These are phyloP conservation scores for Baorangia bicolor DNA, from an alignment of 768 basidiomycete genomes.

Conservation along the genomic window DNA sequence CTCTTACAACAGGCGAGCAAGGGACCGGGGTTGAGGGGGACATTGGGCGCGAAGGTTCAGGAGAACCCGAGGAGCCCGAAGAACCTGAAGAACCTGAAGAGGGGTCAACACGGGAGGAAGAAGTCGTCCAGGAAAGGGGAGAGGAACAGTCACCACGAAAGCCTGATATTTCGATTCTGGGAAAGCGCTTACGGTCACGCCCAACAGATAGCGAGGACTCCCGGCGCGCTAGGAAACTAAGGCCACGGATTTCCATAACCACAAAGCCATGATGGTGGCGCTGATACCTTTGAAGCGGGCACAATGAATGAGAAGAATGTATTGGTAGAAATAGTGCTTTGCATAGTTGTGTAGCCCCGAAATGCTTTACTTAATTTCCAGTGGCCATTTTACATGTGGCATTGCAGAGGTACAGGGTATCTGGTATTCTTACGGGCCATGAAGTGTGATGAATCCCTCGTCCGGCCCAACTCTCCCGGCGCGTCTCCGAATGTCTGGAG, in stretches of 20 bases:
- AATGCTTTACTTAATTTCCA: neutral
- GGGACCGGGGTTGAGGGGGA: neutral
- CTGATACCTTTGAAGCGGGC: neutral
- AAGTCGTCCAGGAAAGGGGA: neutral
- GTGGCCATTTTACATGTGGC: neutral
- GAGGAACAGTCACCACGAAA: slow-evolving; percentile 1
- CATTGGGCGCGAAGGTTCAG: slow-evolving; percentile 1
- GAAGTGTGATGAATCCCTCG: slow-evolving; percentile 34
- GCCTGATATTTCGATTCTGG: neutral
- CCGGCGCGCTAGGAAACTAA: slow-evolving; percentile 13
- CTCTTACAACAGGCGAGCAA: neutral
- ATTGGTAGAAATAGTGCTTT: neutral
- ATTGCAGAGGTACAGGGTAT: slow-evolving; percentile 9
- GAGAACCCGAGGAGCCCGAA: slow-evolving; percentile 9
- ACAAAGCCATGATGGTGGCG: slow-evolving; percentile 1
- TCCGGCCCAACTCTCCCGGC: slow-evolving; percentile 31
- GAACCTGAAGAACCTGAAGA: slow-evolving; percentile 15
- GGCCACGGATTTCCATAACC: neutral
- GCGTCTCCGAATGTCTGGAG: slow-evolving; percentile 35
- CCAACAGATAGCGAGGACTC: slow-evolving; percentile 10
- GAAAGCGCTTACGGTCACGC: slow-evolving; percentile 21
- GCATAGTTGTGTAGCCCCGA: neutral
- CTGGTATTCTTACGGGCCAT: slow-evolving; percentile 21
- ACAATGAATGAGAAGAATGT: neutral
- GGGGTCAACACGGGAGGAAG: slow-evolving; percentile 8